phyloP scores from a whole-genome alignment of 1,139 yeast genomes.

The Geotrichum macrosporum region DNA sequence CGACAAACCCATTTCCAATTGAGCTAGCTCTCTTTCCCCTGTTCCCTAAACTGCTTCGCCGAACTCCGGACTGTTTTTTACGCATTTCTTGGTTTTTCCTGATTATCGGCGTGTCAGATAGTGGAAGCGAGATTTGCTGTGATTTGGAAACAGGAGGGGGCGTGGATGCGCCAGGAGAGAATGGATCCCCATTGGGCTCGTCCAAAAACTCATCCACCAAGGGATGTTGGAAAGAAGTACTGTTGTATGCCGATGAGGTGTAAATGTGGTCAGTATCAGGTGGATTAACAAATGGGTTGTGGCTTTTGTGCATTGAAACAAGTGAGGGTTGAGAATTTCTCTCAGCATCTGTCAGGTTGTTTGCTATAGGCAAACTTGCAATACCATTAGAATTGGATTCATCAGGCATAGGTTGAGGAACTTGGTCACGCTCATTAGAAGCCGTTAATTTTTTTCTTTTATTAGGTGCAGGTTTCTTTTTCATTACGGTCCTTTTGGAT shows the following conservation, averaged over 20 bases:
- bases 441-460: too few species aligned
- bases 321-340: too few species aligned
- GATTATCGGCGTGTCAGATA: conserved; percentile 44
- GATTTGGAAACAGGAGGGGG: conserved; percentile 18
- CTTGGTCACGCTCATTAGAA: too few species aligned
- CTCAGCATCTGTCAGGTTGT: too few species aligned
- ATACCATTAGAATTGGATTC: too few species aligned
- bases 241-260: conserved; percentile 7
- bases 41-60: conserved; percentile 35
- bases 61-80: conserved; percentile 25
- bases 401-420: too few species aligned
- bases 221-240: conserved; percentile 8
- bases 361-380: background rate
- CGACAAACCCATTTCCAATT: conserved; percentile 66
- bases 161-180: conserved; percentile 9
- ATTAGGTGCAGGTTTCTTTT: too few species aligned
- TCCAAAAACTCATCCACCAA: conserved; percentile 11
- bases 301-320: conserved; percentile 12
- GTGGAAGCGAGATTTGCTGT: conserved; percentile 37
- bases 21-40: conserved; percentile 74
- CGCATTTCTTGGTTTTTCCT: conserved; percentile 40
- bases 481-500: too few species aligned
- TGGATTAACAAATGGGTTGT: conserved; percentile 26
- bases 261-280: conserved; percentile 24
- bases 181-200: conserved; percentile 12